phyloP scores from a whole-genome alignment of 192 early-diverging fungal species.

The Phlyctochytrium planicorne region DNA sequence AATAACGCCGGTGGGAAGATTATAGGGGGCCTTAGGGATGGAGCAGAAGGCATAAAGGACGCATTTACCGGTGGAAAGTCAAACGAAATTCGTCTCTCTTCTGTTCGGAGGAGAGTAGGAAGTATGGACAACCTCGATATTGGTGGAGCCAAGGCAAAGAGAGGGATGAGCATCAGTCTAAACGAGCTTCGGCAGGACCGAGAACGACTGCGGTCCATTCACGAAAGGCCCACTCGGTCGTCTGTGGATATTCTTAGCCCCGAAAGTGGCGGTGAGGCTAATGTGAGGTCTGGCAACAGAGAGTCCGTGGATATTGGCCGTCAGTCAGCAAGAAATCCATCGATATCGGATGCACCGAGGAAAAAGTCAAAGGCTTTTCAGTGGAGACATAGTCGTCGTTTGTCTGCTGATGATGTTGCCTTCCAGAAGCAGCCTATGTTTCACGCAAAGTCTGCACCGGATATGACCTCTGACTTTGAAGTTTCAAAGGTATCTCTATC shows the following conservation, averaged over 20 bases:
- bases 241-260: no score
- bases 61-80: neutral
- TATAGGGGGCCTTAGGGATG: neutral
- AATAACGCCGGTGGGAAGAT: neutral
- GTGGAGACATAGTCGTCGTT: neutral
- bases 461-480: no score
- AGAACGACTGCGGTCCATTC: neutral
- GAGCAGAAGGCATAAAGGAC: neutral
- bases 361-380: neutral
- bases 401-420: neutral
- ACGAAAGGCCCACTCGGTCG: neutral
- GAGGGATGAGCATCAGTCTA: neutral
- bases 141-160: neutral
- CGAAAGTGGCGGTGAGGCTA: neutral
- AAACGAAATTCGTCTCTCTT: no score
- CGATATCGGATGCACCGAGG: neutral
- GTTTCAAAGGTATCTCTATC: no score
- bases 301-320: neutral
- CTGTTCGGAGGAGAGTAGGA: no score
- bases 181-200: neutral
- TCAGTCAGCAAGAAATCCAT: neutral
- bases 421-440: neutral
- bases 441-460: conserved; percentile 8
- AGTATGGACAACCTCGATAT: neutral
- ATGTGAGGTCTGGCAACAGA: neutral